Base-by-base conservation (phyloP, 208 protist species). In the Wallacemonas sp. region DNA sequence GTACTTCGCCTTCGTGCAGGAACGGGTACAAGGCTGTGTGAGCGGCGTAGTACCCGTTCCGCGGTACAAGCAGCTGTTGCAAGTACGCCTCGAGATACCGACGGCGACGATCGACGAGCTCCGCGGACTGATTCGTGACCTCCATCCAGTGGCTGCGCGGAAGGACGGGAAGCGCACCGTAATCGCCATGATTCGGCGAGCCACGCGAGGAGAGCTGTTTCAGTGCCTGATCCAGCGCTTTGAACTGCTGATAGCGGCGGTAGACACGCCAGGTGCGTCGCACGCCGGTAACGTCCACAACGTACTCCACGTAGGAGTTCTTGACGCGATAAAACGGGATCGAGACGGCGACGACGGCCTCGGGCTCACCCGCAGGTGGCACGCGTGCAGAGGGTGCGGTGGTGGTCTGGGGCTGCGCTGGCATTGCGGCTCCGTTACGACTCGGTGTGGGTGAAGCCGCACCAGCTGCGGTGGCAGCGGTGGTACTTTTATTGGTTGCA, bases 231-330 rank as follows among this genome's bases (percentile, higher is more conserved):
- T 92, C 84, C 21, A 95, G 76, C 2, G 68, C 39, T 47, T 89
- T 92, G 44, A 95, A 95, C 69, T 92, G 84, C 36, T 95, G 85
- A 55, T 95, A 95, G 17, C 89, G 85, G 6, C 89, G 75, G 68
- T 85, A 89, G 19, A 95, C 86, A 0, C 81, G 77, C 83, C 85
- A 92, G 8, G 67, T 63, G 30, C 62, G 41, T 67, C 65, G 60
- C 70, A 66, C 47, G 49, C 80, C 30, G 62, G 70, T 71, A 46
- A 85, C 90, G 43, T 87, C 81, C 43, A 94, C 76, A 0, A 85
- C 76, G 64, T 94, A 94, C 64, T 94, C 88, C 2, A 94, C 81
- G 46, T 81, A 89, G 43, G 46, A 83, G 16, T 76, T 76, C 34
- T 78, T 78, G 27, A 94, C 81, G 2, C 88, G 80, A 63, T 90